phyloP scores from a whole-genome alignment of 345 rosid species.

The Viola odorata region DNA sequence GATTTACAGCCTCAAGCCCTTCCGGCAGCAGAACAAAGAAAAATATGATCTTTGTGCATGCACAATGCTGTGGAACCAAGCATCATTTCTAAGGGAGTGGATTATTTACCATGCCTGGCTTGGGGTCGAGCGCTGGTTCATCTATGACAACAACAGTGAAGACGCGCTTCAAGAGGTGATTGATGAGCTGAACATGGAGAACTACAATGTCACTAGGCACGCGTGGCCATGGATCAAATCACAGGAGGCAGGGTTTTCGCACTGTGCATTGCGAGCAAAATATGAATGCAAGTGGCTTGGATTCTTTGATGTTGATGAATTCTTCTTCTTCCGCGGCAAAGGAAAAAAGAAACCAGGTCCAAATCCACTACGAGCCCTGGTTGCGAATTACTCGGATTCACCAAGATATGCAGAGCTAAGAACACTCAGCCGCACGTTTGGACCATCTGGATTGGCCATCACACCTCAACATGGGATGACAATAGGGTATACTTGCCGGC shows the following conservation, averaged over 20 bases:
- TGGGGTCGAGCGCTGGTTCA: conserved; percentile 88
- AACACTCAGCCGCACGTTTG: conserved; percentile 82
- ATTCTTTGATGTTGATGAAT: conserved; percentile 95
- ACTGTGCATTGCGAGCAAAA: conserved; percentile 76
- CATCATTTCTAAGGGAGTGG: conserved; percentile 74
- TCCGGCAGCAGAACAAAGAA: conserved; percentile 19
- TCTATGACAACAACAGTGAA: conserved; percentile 92
- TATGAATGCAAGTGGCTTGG: conserved; percentile 84
- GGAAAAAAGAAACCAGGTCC: conserved; percentile 38
- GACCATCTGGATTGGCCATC: conserved; percentile 78
- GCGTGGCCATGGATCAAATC: conserved; percentile 97
- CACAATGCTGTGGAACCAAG: conserved; percentile 96
- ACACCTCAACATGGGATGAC: conserved; percentile 76
- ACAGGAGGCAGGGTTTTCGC: conserved; percentile 97
- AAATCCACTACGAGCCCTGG: conserved; percentile 50
- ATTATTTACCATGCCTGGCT: conserved; percentile 85
- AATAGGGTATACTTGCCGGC: conserved; percentile 84
- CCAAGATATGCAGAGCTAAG: conserved; percentile 60
- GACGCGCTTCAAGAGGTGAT: conserved; percentile 54
- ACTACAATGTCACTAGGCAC: conserved; percentile 67
- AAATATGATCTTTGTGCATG: conserved; percentile 81
- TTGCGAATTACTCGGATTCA: conserved; percentile 63
- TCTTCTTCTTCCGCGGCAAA: conserved; percentile 62
- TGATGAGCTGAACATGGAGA: conserved; percentile 44
- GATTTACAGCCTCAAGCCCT: conserved; percentile 25